Evolutionary conservation across 495 filamentous ascomycete genomes (phyloP).

Genomic region (Tuber microsphaerosporum): DNA sequence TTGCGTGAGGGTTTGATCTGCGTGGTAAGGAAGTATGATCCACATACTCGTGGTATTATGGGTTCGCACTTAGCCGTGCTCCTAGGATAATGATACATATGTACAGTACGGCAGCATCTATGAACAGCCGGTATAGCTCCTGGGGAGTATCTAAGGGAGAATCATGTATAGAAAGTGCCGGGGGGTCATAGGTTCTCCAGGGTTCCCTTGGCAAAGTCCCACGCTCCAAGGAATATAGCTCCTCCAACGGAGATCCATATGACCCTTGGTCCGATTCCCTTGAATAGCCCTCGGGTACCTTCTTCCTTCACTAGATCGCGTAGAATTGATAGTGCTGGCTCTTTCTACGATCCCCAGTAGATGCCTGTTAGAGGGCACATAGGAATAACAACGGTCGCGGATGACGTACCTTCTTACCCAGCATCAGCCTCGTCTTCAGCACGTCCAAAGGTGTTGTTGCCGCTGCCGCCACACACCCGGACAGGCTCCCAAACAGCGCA

Average conservation of each 20-base stretch:
- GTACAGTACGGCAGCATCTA: neutral
- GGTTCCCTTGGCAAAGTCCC: conserved; percentile 79
- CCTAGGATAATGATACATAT: neutral
- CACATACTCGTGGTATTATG: neutral
- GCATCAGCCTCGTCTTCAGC: conserved; percentile 93
- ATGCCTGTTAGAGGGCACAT: neutral
- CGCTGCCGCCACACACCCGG: conserved; percentile 78
- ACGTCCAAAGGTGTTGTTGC: conserved; percentile 92
- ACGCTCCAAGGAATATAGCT: conserved; percentile 90
- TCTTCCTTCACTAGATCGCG: conserved; percentile 59
- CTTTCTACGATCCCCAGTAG: conserved; percentile 27
- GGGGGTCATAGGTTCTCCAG: conserved; percentile 47
- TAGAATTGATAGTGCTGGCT: conserved; percentile 48
- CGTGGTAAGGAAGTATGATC: neutral
- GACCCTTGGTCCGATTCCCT: conserved; percentile 78
- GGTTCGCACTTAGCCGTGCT: neutral
- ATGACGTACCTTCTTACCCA: conserved; percentile 51
- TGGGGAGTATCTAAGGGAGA: neutral
- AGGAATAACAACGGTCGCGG: neutral
- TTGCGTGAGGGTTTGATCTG: neutral
- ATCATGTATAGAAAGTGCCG: neutral
- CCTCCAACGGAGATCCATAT: conserved; percentile 93
- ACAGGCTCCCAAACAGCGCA: conserved; percentile 73
- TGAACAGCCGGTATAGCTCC: neutral
- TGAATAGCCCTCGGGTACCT: conserved; percentile 73